Base-by-base conservation (phyloP, 768 basidiomycete genomes). In the Phaffia australis region DNA sequence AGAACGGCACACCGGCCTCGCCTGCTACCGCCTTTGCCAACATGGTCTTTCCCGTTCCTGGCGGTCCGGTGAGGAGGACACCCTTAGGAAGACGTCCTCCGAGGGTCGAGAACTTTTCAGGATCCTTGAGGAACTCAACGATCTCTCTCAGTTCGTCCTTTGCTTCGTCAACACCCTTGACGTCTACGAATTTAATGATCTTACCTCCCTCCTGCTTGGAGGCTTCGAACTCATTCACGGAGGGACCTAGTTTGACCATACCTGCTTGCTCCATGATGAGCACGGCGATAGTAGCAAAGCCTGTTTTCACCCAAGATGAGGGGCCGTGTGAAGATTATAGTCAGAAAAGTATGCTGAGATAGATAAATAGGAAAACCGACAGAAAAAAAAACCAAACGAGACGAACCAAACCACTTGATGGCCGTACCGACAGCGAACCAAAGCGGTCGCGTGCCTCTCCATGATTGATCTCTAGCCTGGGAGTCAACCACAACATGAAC, bases 131-230 rank as follows among this genome's bases (percentile, higher is more conserved):
- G 80, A 98, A 99, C 71, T 88, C 87, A 56, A 97, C 92, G 50
- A 97, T 84, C 74, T 97, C 94, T 81, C 88, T 84, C 42, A 64
- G 63, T 51, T 64, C 63, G 74, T 87, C 84, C 77, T 99, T 99
- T 35, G 88, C 95, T 77, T 99, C 95, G 71, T 99, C 95, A 42
- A 94, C 87, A 47, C 95, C 95, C 71, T 97, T 91, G 8, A 99
- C 92, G 77, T 99, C 95, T 69, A 83, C 85, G 74, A 99, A 99
- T 72, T 83, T 92, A 76, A 93, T 87, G 1, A 83, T 80, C 72
- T 88, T 89, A 29, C 85, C 87, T 74, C 87, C 77, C 64, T 73
- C 75, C 1, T 70, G 65, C 6, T 68, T 69, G 16, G 69, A 60
- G 6, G 90, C 87, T 71, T 92, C 86, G 25, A 64, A 64, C 63